Percentiles rank a stretch among this genome's conserved stretches.
Conservation (phyloP, 306 rosid genomes). For the Alnus glutinosa region DNA sequence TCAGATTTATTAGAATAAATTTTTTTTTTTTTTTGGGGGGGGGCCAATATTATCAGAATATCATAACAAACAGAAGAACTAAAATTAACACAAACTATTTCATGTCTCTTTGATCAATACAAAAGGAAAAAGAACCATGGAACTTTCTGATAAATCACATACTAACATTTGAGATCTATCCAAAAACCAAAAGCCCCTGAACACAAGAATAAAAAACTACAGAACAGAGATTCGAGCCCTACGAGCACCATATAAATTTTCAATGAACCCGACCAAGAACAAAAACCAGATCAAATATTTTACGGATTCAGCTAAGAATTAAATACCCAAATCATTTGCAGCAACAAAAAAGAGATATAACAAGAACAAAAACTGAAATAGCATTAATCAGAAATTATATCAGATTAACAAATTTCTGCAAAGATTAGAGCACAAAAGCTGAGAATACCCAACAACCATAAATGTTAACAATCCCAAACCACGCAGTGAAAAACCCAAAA, state of each 20-base stretch:
- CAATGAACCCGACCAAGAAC: not conserved
- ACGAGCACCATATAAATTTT: not conserved
- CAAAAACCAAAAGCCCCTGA: not conserved
- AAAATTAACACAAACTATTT: not conserved
- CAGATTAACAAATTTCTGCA: not conserved
- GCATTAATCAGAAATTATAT: not conserved
- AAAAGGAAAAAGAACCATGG: not conserved
- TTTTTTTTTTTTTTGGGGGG: not conserved
- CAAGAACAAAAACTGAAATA: not conserved
- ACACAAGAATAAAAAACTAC: not conserved
- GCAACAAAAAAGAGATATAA: not conserved
- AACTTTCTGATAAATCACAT: not conserved
- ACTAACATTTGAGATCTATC: not conserved
- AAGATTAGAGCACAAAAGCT: not conserved
- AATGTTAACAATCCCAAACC: not conserved
- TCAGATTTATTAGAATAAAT: not conserved
- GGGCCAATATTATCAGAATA: not conserved
- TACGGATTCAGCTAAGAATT: not conserved
- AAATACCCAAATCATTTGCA: not conserved
- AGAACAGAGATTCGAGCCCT: not conserved
- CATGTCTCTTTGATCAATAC: not conserved
- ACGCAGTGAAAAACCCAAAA: not conserved
- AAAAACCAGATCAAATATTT: slow-evolving; percentile 2
- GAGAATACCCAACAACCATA: not conserved
- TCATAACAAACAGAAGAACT: not conserved